phyloP scores from a whole-genome alignment of 208 protist species.

The Leishmania guyanensis region DNA sequence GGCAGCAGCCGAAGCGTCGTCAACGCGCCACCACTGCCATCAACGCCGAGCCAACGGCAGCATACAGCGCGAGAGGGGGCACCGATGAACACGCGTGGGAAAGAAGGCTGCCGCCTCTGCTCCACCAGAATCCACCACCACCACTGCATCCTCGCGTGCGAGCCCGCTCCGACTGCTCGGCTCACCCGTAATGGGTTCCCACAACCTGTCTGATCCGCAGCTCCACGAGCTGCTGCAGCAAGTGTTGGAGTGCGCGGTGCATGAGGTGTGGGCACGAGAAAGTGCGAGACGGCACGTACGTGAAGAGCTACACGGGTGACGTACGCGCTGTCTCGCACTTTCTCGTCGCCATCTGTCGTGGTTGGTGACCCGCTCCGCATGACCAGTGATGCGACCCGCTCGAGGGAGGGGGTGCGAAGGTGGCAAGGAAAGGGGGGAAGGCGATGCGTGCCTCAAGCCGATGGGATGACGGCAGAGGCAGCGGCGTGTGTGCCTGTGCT shows the following conservation, averaged over 20 bases:
- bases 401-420: not conserved
- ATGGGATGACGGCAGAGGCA: no score
- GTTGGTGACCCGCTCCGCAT: not conserved
- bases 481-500: no score
- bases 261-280: conserved; percentile 79
- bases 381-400: no score
- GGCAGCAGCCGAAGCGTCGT: not conserved
- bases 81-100: not conserved
- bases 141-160: not conserved
- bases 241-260: conserved; percentile 77
- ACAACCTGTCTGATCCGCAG: conserved; percentile 43
- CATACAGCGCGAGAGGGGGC: not conserved
- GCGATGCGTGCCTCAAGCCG: not conserved
- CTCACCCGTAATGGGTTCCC: conserved; percentile 65
- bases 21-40: not conserved
- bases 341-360: conserved; percentile 62
- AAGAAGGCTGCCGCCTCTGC: not conserved
- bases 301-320: conserved; percentile 79
- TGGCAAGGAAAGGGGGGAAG: not conserved
- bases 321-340: conserved; percentile 86
- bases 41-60: not conserved
- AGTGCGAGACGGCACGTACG: conserved; percentile 72
- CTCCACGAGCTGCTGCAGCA: conserved; percentile 63
- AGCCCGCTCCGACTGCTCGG: conserved; percentile 45
- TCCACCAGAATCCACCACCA: not conserved